A percentile compares a stretch with the other conserved stretches of the same genome.
Evolutionary conservation across 1,139 yeast species (phyloP).

Genomic region (Torulaspora pretoriensis): DNA sequence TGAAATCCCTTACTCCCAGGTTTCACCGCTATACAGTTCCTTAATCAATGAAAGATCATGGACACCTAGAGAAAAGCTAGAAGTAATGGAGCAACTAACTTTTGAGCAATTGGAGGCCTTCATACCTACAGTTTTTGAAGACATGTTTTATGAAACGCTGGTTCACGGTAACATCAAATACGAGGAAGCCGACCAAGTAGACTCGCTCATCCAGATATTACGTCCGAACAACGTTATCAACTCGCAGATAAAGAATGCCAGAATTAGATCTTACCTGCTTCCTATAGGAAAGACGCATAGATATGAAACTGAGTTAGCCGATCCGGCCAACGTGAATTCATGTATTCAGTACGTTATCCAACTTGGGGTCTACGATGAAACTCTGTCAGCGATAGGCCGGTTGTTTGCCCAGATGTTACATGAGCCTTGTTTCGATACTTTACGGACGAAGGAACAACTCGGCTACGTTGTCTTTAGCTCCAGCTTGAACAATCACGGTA

Average conservation of each 20-base stretch:
- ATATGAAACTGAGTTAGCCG: slow-evolving; percentile 53
- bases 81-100: slow-evolving; percentile 46
- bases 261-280: slow-evolving; percentile 49
- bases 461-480: slow-evolving; percentile 90
- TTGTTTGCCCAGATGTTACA: slow-evolving; percentile 65
- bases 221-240: slow-evolving; percentile 25
- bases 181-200: slow-evolving; percentile 51
- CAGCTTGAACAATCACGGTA: slow-evolving; percentile 60
- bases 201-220: slow-evolving; percentile 39
- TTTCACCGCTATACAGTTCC: slow-evolving; percentile 57
- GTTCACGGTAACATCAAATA: slow-evolving; percentile 74
- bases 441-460: slow-evolving; percentile 88
- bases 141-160: slow-evolving; percentile 57
- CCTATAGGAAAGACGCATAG: slow-evolving; percentile 44
- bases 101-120: slow-evolving; percentile 50
- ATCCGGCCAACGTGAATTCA: slow-evolving; percentile 72
- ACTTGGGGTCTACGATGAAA: slow-evolving; percentile 47
- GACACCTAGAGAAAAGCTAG: slow-evolving; percentile 57
- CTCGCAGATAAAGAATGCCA: slow-evolving; percentile 39
- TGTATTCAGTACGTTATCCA: slow-evolving; percentile 79
- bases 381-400: slow-evolving; percentile 50
- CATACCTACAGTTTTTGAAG: slow-evolving; percentile 44
- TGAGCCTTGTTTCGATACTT: slow-evolving; percentile 85
- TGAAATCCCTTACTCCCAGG: slow-evolving; percentile 71
- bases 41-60: slow-evolving; percentile 70